Evolutionary conservation across 2,329 filamentous ascomycete species (phyloP).

Genomic region (Hymenotorrendiella dingleyae): DNA sequence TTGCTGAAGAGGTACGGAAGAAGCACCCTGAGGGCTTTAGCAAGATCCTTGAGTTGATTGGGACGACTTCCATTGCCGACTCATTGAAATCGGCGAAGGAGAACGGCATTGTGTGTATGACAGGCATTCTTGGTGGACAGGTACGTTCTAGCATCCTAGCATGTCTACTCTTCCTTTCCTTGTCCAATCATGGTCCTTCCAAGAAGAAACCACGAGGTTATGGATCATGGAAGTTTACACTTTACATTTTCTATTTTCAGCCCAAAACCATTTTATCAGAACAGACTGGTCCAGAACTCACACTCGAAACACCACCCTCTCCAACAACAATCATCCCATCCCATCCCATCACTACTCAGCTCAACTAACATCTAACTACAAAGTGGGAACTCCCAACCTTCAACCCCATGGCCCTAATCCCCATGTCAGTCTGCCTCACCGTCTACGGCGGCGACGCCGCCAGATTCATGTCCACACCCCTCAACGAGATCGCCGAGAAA

Average conservation of each 20-base stretch:
- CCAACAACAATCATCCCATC: too few relatives aligned
- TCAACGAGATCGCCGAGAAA: slow-evolving; percentile 34
- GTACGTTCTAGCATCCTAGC: neutral
- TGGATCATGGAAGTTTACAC: too few relatives aligned
- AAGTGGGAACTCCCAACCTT: slow-evolving; percentile 34
- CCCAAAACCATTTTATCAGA: too few relatives aligned
- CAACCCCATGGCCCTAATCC: slow-evolving; percentile 38
- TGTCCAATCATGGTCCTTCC: too few relatives aligned
- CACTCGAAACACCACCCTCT: too few relatives aligned
- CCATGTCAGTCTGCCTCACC: slow-evolving; percentile 36
- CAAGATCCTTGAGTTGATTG: slow-evolving; percentile 43
- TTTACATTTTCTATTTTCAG: too few relatives aligned
- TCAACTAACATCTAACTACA: slow-evolving; percentile 12
- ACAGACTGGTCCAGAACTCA: too few relatives aligned
- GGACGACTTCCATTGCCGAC: slow-evolving; percentile 37
- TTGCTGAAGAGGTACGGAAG: slow-evolving; percentile 33
- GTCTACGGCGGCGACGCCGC: slow-evolving; percentile 34
- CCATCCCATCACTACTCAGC: too few relatives aligned
- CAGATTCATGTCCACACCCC: slow-evolving; percentile 37
- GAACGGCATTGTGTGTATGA: slow-evolving; percentile 40
- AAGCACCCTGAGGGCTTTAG: slow-evolving; percentile 29
- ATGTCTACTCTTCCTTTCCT: too few relatives aligned
- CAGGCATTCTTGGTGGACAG: slow-evolving; percentile 29
- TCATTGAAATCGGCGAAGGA: slow-evolving; percentile 36
- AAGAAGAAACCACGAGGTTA: too few relatives aligned